Evolutionary conservation across 2,329 filamentous ascomycete genomes (phyloP).

Genomic region (Apiospora sp.): DNA sequence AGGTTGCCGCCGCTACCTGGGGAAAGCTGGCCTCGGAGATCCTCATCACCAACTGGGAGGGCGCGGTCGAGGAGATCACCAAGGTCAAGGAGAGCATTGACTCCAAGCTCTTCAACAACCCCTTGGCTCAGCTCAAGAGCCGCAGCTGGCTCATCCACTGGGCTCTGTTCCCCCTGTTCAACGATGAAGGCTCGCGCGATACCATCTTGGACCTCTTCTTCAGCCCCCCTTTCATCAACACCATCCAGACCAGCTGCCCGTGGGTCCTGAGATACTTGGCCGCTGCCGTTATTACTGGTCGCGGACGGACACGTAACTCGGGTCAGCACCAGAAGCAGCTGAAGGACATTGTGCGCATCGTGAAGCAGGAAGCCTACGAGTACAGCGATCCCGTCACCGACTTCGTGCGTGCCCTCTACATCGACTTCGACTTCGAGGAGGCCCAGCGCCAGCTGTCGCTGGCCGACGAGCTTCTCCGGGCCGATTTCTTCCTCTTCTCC

Average conservation of each 20-base stretch:
- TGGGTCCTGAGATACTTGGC: constrained; percentile 96
- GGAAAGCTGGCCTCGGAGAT: constrained; percentile 98
- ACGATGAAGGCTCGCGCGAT: constrained; percentile 91
- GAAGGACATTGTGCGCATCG: constrained; percentile 95
- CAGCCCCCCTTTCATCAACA: constrained; percentile 98
- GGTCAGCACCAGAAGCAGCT: constrained; percentile 95
- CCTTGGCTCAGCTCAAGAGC: constrained; percentile 93
- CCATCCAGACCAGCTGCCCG: constrained; percentile 96
- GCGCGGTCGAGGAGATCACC: constrained; percentile 86
- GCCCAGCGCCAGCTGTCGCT: constrained; percentile 86
- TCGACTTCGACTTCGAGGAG: constrained; percentile 97
- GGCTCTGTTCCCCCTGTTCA: constrained; percentile 98
- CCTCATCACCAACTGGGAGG: constrained; percentile 93
- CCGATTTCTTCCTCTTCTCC: constrained; percentile 93
- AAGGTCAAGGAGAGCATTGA: constrained; percentile 95
- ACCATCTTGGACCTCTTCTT: constrained; percentile 95
- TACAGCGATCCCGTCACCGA: constrained; percentile 96
- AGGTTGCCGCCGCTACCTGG: constrained; percentile 95
- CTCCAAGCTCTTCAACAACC: constrained; percentile 94
- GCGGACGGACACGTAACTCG: constrained; percentile 80
- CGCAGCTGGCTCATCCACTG: constrained; percentile 98
- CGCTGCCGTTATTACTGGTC: constrained; percentile 94
- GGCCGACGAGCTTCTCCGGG: constrained; percentile 89
- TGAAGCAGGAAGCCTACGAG: constrained; percentile 97
- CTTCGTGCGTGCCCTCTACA: constrained; percentile 94